A percentile compares a stretch with the other conserved stretches of the same genome.
These are phyloP conservation scores for Blastobotrys apis DNA, from an alignment of 1,139 yeast species.

Conservation along the genomic window DNA sequence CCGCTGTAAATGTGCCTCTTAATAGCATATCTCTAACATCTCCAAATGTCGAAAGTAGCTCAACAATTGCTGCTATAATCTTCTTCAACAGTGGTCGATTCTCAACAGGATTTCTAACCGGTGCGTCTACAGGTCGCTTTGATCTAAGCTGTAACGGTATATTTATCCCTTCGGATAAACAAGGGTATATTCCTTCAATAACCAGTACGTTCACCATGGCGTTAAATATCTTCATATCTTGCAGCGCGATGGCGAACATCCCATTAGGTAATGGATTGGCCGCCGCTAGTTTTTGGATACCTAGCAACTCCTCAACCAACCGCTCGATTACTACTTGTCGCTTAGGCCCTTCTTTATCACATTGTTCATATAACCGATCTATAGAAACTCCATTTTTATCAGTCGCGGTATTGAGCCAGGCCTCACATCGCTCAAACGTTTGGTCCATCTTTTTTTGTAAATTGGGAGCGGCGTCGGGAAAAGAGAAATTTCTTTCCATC, in stretches of 20 bases:
- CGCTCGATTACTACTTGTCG: constrained; percentile 9
- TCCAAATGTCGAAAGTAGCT: constrained; percentile 59
- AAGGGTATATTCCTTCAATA: constrained; percentile 66
- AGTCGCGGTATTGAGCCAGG: constrained; percentile 18
- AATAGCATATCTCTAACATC: constrained; percentile 41
- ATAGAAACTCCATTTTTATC: constrained; percentile 3
- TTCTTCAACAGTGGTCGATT: constrained; percentile 1
- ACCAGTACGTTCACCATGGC: constrained; percentile 59
- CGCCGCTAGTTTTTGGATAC: constrained; percentile 11
- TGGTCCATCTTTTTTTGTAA: constrained; percentile 4
- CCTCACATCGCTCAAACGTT: constrained; percentile 19
- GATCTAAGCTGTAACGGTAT: constrained; percentile 60
- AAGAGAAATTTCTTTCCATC: constrained; percentile 1
- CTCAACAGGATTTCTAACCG: constrained; percentile 1
- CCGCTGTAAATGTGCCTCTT: constrained; percentile 51
- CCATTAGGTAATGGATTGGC: constrained; percentile 22
- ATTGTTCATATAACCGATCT: constrained; percentile 3
- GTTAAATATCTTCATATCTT: constrained; percentile 74
- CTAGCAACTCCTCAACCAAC: constrained; percentile 7
- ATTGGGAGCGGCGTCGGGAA: neutral
- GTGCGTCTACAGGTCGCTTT: constrained; percentile 9
- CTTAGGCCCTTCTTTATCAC: constrained; percentile 11
- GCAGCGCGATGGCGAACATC: constrained; percentile 68
- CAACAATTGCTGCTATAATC: constrained; percentile 48
- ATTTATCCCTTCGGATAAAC: constrained; percentile 53